Conservation (phyloP, 2,329 filamentous ascomycete species). For the Aspergillus sojae region DNA sequence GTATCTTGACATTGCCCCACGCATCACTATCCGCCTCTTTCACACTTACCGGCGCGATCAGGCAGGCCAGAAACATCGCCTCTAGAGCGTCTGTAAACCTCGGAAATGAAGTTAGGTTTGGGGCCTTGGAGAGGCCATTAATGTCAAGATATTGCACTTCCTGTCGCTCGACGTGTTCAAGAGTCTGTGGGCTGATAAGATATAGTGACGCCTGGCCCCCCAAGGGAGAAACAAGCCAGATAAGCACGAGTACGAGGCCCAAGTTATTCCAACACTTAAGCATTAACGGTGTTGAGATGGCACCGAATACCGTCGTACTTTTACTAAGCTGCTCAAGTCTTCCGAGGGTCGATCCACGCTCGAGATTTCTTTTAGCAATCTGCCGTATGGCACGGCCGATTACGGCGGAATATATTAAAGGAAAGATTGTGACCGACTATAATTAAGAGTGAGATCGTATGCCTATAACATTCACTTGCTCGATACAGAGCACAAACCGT, state of each 20-base stretch:
- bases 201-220: background rate
- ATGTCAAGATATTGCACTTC: background rate
- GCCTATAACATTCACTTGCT: too few relatives aligned
- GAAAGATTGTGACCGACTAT: background rate
- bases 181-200: background rate
- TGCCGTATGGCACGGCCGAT: background rate
- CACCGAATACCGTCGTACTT: background rate
- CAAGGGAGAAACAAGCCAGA: background rate
- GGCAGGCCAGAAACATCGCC: too few relatives aligned
- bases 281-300: background rate
- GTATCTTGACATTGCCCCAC: background rate
- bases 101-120: background rate
- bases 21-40: background rate
- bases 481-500: background rate
- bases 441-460: too few relatives aligned
- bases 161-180: background rate
- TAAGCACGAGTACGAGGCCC: background rate
- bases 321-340: background rate
- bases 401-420: background rate
- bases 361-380: background rate
- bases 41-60: too few relatives aligned
- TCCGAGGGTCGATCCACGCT: background rate
- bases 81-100: too few relatives aligned
- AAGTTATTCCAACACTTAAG: background rate
- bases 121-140: background rate